Base-by-base conservation (phyloP, 2,329 filamentous ascomycete genomes). In the Lecanicillium sp. region DNA sequence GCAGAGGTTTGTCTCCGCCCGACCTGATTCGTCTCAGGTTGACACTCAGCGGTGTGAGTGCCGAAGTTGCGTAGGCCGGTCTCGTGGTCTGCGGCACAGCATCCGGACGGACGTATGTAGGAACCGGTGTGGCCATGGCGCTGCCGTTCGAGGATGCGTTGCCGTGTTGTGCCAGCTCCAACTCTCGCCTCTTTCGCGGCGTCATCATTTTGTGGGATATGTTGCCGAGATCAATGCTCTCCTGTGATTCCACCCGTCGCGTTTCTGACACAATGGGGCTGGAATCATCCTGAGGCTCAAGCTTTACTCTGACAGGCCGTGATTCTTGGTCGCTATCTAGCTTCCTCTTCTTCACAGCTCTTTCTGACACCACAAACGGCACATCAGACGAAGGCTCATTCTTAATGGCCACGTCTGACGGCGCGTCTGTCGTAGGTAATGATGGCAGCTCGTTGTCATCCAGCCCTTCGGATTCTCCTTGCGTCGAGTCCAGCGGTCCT, bases 171-270 rank as follows among this genome's bases (percentile, higher is more conserved):
- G 39, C 19, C 12, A n/a, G n/a, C 11, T 56, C 51, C 11, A 50
- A 22, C 5, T 50, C 45, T 15, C 52, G 58, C 9, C 53, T 56
- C 40, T 64, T 64, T 32, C 60, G 52, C 3, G 62, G 61, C 1
- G 61, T 65, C 17, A 49, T 46, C n/a, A 62, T 48, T 29, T 39
- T 51, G 22, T 57, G 53, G 8, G 44, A 53, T 29, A 58, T 55
- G 13, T 60, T 55, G 12, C 56, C 61, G 2, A 83, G 62, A 50
- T 84, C 79, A 36, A 82, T 65, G 39, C 76, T 82, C 37, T 79
- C 77, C 29, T 72, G 63, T 1, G 66, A 61, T 15, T 58, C 3
- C 29, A 17, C 29, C 31, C 31, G 49, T 51, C 29, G 40, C 45
- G 25, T 52, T 42, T 46, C 17, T 6, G 12, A 5, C 7, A 7